Base-by-base conservation (phyloP, 2,329 filamentous ascomycete genomes). In the Tolypocladium cylindrosporum region DNA sequence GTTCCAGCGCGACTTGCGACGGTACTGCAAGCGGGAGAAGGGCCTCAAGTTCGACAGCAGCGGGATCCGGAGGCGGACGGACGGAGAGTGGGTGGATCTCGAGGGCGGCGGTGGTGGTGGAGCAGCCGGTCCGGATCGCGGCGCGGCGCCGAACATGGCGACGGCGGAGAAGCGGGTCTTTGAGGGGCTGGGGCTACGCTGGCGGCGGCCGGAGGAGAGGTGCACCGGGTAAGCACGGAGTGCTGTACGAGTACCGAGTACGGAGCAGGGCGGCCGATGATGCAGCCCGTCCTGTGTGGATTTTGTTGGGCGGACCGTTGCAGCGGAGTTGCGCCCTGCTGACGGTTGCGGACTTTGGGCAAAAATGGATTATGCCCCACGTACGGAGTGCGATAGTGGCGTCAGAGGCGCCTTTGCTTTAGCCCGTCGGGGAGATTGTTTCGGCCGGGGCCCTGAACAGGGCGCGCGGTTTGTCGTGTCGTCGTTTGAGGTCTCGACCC, bases 31-130 rank as follows among this genome's bases (percentile, higher is more conserved):
- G 71, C 79, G 85, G 42, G 78, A 81, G 58, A 86, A 83, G 65
- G 78, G 78, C 0, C 87, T 90, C 79, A 96, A 94, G 70, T 97
- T 97, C 68, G 92, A 97, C 68, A 94, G 89, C 61, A 95, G 90
- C 66, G 94, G 94, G 0, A 83, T 96, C 13, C 80, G 91, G 51
- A 85, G 84, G 65, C 78, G 86, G 10, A 71, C 67, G 10, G 83
- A 85, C 57, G 90, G 89, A 1, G 72, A 74, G 3, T 86, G 86
- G 76, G 82, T 93, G n/a, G 86, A 94, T 69, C 66, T 94, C 9
- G 83, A 86, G 80, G 88, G 76, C 68, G 79, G 67, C 57, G 67
- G 68, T 27, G 72, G 74, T 9, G 48, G 58, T 58, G 21, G 55
- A 31, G 45, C 27, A 34, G 48, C 31, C 48, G 31, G 19, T 9